Evolutionary conservation across 139 green algal genomes (phyloP).

Genomic region (Ettlia oleoabundans): DNA sequence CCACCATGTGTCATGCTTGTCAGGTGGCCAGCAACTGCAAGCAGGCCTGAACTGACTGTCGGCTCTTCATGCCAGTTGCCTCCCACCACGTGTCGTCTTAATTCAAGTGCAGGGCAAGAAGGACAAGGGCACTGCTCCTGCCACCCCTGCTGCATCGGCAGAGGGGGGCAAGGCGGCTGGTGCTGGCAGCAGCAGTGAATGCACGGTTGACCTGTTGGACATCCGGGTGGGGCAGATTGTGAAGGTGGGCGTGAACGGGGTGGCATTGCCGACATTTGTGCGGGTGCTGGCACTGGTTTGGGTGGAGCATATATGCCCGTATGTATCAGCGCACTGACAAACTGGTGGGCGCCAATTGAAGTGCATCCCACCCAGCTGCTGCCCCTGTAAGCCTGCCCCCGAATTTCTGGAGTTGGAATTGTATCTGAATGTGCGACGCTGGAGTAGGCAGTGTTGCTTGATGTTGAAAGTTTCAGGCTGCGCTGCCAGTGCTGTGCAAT

Average conservation of each 20-base stretch:
- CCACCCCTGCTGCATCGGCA: neutral
- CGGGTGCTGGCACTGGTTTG: neutral
- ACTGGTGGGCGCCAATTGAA: too few species aligned
- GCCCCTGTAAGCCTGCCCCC: too few species aligned
- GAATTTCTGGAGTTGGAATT: too few species aligned
- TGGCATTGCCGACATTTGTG: neutral
- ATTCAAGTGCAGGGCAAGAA: constrained; percentile 37
- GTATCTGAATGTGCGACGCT: too few species aligned
- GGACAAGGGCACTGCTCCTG: constrained; percentile 27
- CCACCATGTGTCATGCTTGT: too few species aligned
- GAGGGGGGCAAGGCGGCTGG: neutral
- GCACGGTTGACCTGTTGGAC: constrained; percentile 46
- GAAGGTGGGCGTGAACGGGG: constrained; percentile 38
- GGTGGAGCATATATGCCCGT: neutral
- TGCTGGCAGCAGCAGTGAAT: neutral
- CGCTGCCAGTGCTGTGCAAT: too few species aligned
- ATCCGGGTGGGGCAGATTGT: constrained; percentile 76
- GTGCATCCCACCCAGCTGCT: too few species aligned
- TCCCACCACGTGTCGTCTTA: neutral
- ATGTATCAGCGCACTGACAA: neutral
- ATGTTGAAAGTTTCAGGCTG: too few species aligned
- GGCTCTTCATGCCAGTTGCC: too few species aligned
- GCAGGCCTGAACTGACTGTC: too few species aligned
- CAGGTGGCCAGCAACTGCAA: too few species aligned
- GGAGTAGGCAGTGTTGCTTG: too few species aligned